Conservation (phyloP, 352 stramenopile species). For the Saprolegnia parasitica region DNA sequence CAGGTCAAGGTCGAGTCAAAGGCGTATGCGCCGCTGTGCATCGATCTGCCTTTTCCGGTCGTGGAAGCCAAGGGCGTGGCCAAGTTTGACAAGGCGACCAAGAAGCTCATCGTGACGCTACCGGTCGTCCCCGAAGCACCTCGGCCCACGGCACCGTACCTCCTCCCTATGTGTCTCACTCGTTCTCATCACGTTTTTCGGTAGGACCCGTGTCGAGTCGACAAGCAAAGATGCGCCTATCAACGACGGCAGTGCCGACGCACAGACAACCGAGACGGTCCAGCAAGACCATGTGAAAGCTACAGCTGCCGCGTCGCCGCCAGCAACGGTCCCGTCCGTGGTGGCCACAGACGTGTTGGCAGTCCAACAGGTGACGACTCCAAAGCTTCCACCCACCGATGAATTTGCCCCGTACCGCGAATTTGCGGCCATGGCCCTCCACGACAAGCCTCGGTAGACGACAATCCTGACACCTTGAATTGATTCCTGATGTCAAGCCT, state of each 20-base stretch:
- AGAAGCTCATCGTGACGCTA: constrained; percentile 71
- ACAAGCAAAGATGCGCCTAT: background rate
- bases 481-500: background rate
- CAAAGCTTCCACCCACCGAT: background rate
- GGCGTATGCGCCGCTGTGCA: constrained; percentile 47
- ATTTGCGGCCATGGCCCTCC: constrained; percentile 16
- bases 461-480: background rate
- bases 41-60: constrained; percentile 71
- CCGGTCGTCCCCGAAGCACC: constrained; percentile 37
- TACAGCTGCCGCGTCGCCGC: too few species aligned
- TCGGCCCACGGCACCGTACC: background rate
- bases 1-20: constrained; percentile 40
- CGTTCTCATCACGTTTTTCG: background rate
- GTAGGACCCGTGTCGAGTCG: background rate
- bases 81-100: constrained; percentile 77
- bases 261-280: too few species aligned
- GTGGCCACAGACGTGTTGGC: too few species aligned
- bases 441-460: constrained; percentile 21
- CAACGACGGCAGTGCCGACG: too few species aligned
- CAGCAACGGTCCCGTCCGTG: too few species aligned
- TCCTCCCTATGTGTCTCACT: background rate
- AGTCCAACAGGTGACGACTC: too few species aligned
- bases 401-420: constrained; percentile 25
- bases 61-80: constrained; percentile 69
- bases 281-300: too few species aligned